Conservation (phyloP, 805 yeast species). For the Cephaloascus albidus region DNA sequence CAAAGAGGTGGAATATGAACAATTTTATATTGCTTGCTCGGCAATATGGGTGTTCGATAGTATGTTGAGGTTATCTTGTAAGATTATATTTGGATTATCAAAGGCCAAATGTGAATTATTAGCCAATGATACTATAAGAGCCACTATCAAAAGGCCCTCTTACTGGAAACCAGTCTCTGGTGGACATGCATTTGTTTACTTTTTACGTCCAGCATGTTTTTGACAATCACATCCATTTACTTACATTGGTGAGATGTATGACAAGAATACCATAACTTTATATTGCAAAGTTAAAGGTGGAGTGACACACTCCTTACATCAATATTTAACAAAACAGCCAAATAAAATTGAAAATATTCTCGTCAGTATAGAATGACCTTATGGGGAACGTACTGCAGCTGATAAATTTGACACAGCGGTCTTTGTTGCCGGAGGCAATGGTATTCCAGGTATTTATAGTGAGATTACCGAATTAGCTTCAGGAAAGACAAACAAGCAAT, state of each 20-base stretch:
- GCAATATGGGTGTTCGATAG: constrained; percentile 27
- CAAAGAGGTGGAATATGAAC: constrained; percentile 7
- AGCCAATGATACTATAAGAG: constrained; percentile 36
- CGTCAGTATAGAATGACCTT: constrained; percentile 32
- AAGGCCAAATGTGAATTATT: constrained; percentile 27
- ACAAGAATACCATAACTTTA: constrained; percentile 34
- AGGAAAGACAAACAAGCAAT: constrained; percentile 7
- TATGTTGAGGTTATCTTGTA: constrained; percentile 18
- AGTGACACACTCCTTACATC: constrained; percentile 31
- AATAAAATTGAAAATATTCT: constrained; percentile 11
- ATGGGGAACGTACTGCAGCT: constrained; percentile 23
- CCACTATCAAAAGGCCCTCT: constrained; percentile 40
- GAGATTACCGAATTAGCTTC: constrained; percentile 21
- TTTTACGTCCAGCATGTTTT: constrained; percentile 32
- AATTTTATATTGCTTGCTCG: constrained; percentile 11
- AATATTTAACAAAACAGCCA: constrained; percentile 9
- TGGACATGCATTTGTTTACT: constrained; percentile 50
- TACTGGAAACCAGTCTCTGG: constrained; percentile 53
- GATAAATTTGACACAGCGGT: constrained; percentile 20
- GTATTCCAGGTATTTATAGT: constrained; percentile 29
- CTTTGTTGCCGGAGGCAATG: constrained; percentile 31
- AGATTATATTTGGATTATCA: constrained; percentile 24
- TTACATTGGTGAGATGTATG: no score
- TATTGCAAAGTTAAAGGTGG: constrained; percentile 46
- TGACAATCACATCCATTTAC: no score